These are phyloP conservation scores for Notholithocarpus densiflorus DNA, from an alignment of 306 rosid species.

Conservation along the genomic window DNA sequence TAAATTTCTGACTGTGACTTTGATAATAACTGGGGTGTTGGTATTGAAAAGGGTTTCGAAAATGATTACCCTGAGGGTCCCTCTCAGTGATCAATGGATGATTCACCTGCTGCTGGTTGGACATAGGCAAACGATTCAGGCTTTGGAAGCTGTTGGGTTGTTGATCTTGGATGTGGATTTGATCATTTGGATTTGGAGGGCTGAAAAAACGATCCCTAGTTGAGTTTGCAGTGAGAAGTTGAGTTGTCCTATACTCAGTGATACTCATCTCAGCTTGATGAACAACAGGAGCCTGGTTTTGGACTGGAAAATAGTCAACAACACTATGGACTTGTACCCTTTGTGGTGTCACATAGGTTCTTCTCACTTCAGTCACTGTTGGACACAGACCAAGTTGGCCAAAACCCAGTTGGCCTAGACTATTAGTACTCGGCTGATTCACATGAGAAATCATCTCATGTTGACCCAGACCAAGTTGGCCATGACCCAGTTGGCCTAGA, in stretches of 20 bases:
- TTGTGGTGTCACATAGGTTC: neutral
- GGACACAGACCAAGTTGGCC: constrained; percentile 3
- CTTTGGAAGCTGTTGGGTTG: neutral
- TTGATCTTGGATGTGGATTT: neutral
- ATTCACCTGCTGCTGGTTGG: neutral
- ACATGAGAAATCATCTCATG: neutral
- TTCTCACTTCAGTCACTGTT: neutral
- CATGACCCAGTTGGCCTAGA: neutral
- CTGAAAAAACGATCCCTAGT: neutral
- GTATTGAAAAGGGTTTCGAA: too few species aligned
- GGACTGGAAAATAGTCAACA: constrained; percentile 1
- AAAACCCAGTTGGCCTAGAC: neutral
- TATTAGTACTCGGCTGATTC: neutral
- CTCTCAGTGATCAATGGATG: neutral
- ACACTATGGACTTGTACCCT: constrained; percentile 2
- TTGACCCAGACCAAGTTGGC: constrained; percentile 5
- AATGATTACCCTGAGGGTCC: neutral
- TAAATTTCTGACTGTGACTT: too few species aligned
- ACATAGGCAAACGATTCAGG: neutral
- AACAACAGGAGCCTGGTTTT: neutral
- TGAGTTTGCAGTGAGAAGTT: neutral
- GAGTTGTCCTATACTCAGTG: constrained; percentile 10
- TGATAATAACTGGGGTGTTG: too few species aligned
- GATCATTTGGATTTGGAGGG: neutral
- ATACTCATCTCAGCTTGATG: neutral